Conservation (phyloP, 257 asterid species). For the Mentha longifolia region DNA sequence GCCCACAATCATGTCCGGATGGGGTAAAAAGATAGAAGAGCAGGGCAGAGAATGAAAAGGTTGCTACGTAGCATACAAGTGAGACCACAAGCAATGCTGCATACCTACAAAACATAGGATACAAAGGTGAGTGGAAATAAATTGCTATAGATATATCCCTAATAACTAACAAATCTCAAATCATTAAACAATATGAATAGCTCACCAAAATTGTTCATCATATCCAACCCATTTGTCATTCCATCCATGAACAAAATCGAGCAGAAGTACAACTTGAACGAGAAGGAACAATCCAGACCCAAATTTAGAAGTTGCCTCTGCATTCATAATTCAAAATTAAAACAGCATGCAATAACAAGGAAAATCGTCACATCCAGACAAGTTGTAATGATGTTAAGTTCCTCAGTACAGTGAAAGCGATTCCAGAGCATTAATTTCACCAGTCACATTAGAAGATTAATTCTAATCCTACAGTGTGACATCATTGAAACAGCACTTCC, state of each 20-base stretch:
- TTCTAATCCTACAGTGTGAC: neutral
- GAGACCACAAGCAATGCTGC: slow-evolving; percentile 84
- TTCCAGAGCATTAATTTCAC: neutral
- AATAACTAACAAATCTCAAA: neutral
- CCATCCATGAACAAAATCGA: slow-evolving; percentile 94
- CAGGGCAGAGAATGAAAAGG: slow-evolving; percentile 74
- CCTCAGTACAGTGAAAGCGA: neutral
- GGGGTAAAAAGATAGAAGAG: slow-evolving; percentile 88
- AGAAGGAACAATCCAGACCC: slow-evolving; percentile 95
- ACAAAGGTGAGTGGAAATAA: slow-evolving; percentile 2
- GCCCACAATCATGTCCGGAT: slow-evolving; percentile 93
- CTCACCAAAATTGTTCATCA: slow-evolving; percentile 90
- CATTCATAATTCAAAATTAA: slow-evolving; percentile 38
- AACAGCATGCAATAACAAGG: neutral
- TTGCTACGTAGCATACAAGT: slow-evolving; percentile 80
- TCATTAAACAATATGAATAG: slow-evolving; percentile 17
- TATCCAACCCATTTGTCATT: slow-evolving; percentile 98
- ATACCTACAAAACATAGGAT: slow-evolving; percentile 57
- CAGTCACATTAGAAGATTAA: neutral
- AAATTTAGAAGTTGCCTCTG: slow-evolving; percentile 89
- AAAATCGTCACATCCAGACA: neutral
- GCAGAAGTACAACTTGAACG: slow-evolving; percentile 91
- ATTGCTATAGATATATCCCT: neutral
- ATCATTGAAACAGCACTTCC: slow-evolving; percentile 15
- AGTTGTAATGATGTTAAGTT: neutral